Conservation (phyloP, 495 filamentous ascomycete genomes). For the Physcia stellaris region DNA sequence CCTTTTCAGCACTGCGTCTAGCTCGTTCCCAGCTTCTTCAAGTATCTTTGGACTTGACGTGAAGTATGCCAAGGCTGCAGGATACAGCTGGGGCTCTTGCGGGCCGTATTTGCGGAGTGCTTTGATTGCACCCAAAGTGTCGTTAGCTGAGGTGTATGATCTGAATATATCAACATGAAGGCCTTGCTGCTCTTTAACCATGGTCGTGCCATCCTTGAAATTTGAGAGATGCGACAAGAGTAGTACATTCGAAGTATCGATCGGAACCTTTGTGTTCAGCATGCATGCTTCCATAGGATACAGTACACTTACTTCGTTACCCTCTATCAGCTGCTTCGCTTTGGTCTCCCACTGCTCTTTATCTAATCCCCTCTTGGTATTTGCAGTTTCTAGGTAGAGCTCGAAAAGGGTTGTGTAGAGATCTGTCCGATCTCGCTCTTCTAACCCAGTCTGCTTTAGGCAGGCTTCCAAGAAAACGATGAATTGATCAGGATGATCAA, state of each 20-base stretch:
- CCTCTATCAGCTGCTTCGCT: slow-evolving; percentile 71
- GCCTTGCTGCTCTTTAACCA: slow-evolving; percentile 89
- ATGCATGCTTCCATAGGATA: slow-evolving; percentile 4
- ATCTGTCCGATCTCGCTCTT: slow-evolving; percentile 61
- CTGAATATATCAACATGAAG: slow-evolving; percentile 91
- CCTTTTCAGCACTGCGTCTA: slow-evolving; percentile 64
- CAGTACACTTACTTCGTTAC: slow-evolving; percentile 42
- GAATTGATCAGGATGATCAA: slow-evolving; percentile 84
- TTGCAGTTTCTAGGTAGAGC: slow-evolving; percentile 87
- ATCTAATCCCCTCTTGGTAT: slow-evolving; percentile 49
- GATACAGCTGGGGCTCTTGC: slow-evolving; percentile 83
- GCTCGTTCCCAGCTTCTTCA: slow-evolving; percentile 70
- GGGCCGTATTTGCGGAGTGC: slow-evolving; percentile 84
- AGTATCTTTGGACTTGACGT: slow-evolving; percentile 71
- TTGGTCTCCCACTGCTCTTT: slow-evolving; percentile 77
- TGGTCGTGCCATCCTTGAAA: slow-evolving; percentile 78
- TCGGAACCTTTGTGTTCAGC: slow-evolving; percentile 45
- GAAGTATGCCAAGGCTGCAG: slow-evolving; percentile 86
- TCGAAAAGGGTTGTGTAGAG: slow-evolving; percentile 94
- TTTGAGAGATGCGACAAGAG: slow-evolving; percentile 83
- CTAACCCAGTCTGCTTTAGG: slow-evolving; percentile 50
- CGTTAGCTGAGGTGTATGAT: slow-evolving; percentile 86
- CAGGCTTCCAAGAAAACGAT: slow-evolving; percentile 83
- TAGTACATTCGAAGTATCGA: slow-evolving; percentile 88
- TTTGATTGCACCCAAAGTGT: slow-evolving; percentile 78